These are phyloP conservation scores for Phytophthora nicotianae DNA, from an alignment of 352 stramenopile species.

Conservation along the genomic window DNA sequence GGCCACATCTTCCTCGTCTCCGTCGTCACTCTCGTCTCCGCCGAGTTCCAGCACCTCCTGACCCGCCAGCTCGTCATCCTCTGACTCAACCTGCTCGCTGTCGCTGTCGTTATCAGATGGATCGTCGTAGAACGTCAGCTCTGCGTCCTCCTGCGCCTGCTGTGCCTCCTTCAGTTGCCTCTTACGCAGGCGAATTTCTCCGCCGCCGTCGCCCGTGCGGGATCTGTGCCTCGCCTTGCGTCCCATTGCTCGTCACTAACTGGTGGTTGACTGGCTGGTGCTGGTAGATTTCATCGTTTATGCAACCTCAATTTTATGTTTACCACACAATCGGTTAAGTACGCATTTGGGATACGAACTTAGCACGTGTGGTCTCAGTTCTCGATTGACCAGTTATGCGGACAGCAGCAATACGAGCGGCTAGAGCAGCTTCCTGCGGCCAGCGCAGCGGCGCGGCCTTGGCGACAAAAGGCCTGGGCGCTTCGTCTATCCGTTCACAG, in stretches of 20 bases:
- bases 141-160: conserved; percentile 59
- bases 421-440: conserved; percentile 10
- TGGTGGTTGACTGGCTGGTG: conserved; percentile 29
- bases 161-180: conserved; percentile 65
- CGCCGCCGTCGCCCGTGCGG: conserved; percentile 79
- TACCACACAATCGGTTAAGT: neutral
- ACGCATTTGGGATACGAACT: conserved; percentile 6
- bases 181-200: conserved; percentile 72
- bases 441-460: conserved; percentile 15
- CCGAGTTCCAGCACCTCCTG: conserved; percentile 76
- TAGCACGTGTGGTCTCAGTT: conserved; percentile 13
- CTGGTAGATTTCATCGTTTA: neutral
- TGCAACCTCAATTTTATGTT: neutral
- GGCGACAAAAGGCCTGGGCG: conserved; percentile 1
- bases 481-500: conserved; percentile 9
- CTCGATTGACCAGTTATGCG: conserved; percentile 16
- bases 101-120: conserved; percentile 78
- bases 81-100: conserved; percentile 59
- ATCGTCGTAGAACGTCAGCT: conserved; percentile 88
- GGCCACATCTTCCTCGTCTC: conserved; percentile 52
- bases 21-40: conserved; percentile 49
- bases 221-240: conserved; percentile 70
- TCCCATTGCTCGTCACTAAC: conserved; percentile 52
- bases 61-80: conserved; percentile 62
- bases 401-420: conserved; percentile 15